Evolutionary conservation across 2,329 filamentous ascomycete genomes (phyloP), one percentile per base, ranked within the genome.

Genomic region (Torrubiellomyces zombiae): DNA sequence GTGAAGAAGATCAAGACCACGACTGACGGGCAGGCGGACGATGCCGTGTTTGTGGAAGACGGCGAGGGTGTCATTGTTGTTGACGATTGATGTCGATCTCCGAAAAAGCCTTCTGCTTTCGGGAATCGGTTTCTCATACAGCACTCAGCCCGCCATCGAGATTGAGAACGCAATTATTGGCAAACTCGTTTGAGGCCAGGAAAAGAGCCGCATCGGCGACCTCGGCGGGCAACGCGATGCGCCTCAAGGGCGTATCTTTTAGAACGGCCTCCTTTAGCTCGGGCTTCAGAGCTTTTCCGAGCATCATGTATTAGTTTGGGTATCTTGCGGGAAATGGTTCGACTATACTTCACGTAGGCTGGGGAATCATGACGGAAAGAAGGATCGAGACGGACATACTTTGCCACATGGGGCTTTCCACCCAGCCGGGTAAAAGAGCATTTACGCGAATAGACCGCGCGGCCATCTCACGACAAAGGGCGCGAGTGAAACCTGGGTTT

Each of bases 81-180:
- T 42, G 64, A 74, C 44, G 62, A 70, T 37, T 70, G 45, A 61
- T 27, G 16, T 18, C 21, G 11, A 14, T 20, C 13, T 17, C 23
- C 6, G 25, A 16, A 18, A 13, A 20, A 32, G 15, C 32, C 17
- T 23, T 23, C 22, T 19, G 27, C 26, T 19, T 30, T 26, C 15
- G 18, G n/a, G n/a, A n/a, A n/a, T 30, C 28, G 14, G 26, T 26
- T 28, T 15, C 29, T 60, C 45, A 78, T 38, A 50, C 50, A 25
- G 77, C 78, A 47, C 77, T 83, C 36, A 91, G 48, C 2, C 83
- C 83, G 10, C 83, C 83, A 48, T 92, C 83, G 15, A 93, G 59
- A 46, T 85, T 89, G 25, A 93, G 58, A 25, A 85, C 63, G 46
- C 80, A 89, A 36, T 91, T 91, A 47, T 86, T 86, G 28, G 81